Percentiles rank a stretch among this genome's conserved stretches.
phyloP scores from a whole-genome alignment of 352 stramenopile species.

The Thalassiosira mediterranea region DNA sequence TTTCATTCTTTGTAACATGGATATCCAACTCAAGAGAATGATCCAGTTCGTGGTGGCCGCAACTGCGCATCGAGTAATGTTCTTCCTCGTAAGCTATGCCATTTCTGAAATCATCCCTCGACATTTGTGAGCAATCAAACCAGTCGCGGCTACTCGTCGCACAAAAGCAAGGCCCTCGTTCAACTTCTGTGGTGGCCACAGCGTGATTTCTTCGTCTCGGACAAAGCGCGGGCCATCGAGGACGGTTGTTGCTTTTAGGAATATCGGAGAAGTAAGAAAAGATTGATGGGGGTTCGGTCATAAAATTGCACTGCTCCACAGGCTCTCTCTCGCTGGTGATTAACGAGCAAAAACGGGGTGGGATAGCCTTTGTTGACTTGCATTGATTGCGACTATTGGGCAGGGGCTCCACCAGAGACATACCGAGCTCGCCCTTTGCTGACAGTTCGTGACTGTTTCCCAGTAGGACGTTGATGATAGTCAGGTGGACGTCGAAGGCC shows the following conservation, averaged over 20 bases:
- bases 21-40: constrained; percentile 46
- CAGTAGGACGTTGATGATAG: constrained; percentile 33
- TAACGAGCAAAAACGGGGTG: constrained; percentile 28
- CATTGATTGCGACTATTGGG: constrained; percentile 17
- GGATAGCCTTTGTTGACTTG: constrained; percentile 18
- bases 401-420: constrained; percentile 26
- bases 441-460: not conserved
- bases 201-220: constrained; percentile 17
- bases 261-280: constrained; percentile 72
- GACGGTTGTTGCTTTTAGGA: constrained; percentile 37
- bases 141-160: constrained; percentile 36
- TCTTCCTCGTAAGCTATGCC: constrained; percentile 2
- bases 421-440: constrained; percentile 3
- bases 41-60: constrained; percentile 37
- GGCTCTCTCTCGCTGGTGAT: not conserved
- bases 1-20: constrained; percentile 35
- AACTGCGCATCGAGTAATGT: constrained; percentile 41
- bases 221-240: constrained; percentile 10
- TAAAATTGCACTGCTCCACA: constrained; percentile 13
- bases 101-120: constrained; percentile 26
- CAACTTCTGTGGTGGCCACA: not conserved
- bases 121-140: constrained; percentile 45
- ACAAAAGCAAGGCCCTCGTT: constrained; percentile 35
- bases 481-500: constrained; percentile 67
- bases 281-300: constrained; percentile 51